phyloP scores from a whole-genome alignment of 1,284 basidiomycete genomes.

The Cryptococcus floricola region DNA sequence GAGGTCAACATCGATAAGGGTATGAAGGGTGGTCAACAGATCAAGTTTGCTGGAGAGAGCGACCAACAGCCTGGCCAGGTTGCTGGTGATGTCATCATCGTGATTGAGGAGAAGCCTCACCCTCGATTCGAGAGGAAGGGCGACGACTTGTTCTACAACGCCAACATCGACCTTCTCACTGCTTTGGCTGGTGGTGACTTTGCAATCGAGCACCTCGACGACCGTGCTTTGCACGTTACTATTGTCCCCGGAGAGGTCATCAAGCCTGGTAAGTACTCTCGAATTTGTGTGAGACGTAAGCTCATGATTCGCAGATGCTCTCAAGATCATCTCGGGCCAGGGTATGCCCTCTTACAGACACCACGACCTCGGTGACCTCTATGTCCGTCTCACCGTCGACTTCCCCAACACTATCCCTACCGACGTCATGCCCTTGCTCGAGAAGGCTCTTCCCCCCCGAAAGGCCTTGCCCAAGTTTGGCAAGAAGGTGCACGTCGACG shows the following conservation, averaged over 20 bases:
- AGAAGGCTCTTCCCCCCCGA: slow-evolving; percentile 81
- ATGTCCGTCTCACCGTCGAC: slow-evolving; percentile 77
- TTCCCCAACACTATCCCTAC: slow-evolving; percentile 84
- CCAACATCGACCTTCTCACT: slow-evolving; percentile 89
- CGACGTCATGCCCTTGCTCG: slow-evolving; percentile 67
- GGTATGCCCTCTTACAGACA: slow-evolving; percentile 99
- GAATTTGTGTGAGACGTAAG: not conserved
- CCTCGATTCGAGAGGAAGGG: slow-evolving; percentile 87
- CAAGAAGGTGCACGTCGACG: slow-evolving; percentile 71
- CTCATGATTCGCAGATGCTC: slow-evolving; percentile 58
- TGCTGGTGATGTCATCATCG: slow-evolving; percentile 95
- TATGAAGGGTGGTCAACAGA: slow-evolving; percentile 96
- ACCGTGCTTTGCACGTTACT: slow-evolving; percentile 78
- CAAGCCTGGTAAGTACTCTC: slow-evolving; percentile 70
- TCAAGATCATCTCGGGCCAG: slow-evolving; percentile 89
- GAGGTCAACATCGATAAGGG: slow-evolving; percentile 99
- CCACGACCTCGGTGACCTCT: slow-evolving; percentile 93
- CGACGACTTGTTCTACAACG: slow-evolving; percentile 82
- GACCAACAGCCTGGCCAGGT: slow-evolving; percentile 89
- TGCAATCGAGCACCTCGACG: slow-evolving; percentile 88
- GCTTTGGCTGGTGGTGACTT: slow-evolving; percentile 91
- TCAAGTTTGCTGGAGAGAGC: slow-evolving; percentile 90
- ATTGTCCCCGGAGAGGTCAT: slow-evolving; percentile 88
- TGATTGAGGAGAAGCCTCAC: slow-evolving; percentile 94
- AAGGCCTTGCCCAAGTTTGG: slow-evolving; percentile 64